A percentile compares a stretch with the other conserved stretches of the same genome.
phyloP scores from a whole-genome alignment of 768 basidiomycete species.

The Nidularia pulvinata region DNA sequence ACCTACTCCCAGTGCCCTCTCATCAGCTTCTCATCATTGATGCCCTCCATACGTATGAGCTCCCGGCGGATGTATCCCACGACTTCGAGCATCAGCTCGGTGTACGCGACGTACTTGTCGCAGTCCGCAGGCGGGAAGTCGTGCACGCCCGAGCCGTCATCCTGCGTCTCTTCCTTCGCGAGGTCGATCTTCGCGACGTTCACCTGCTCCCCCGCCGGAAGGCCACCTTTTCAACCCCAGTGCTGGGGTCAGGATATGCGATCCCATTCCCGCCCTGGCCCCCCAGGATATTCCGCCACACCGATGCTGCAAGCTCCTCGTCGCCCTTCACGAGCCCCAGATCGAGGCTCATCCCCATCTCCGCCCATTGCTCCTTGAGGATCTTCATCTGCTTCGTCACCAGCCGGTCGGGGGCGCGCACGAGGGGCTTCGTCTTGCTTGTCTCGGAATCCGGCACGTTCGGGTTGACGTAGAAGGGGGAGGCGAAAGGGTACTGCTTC shows the following conservation, averaged over 20 bases:
- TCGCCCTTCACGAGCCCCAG: constrained; percentile 76
- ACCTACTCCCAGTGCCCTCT: constrained; percentile 28
- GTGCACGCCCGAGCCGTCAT: constrained; percentile 46
- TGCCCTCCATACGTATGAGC: constrained; percentile 60
- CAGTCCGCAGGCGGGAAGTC: constrained; percentile 62
- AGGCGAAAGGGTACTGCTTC: constrained; percentile 43
- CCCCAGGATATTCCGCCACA: constrained; percentile 93
- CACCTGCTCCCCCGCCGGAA: constrained; percentile 67
- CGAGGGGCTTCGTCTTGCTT: constrained; percentile 5
- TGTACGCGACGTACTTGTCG: constrained; percentile 73
- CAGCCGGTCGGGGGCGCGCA: constrained; percentile 70
- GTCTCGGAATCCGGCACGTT: constrained; percentile 27
- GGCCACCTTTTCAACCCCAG: constrained; percentile 8
- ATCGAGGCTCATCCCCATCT: constrained; percentile 79
- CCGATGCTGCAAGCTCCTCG: constrained; percentile 78
- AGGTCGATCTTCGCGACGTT: constrained; percentile 58
- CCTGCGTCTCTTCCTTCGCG: constrained; percentile 46
- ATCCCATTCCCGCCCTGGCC: constrained; percentile 81
- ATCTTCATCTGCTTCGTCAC: constrained; percentile 90
- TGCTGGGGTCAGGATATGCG: constrained; percentile 24
- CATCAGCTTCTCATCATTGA: constrained; percentile 44
- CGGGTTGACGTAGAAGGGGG: constrained; percentile 47
- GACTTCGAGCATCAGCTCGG: constrained; percentile 71
- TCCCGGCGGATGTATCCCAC: constrained; percentile 75
- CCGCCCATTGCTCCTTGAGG: constrained; percentile 91